These are phyloP conservation scores for Mycena leptocephala DNA, from an alignment of 768 basidiomycete genomes.

Conservation along the genomic window DNA sequence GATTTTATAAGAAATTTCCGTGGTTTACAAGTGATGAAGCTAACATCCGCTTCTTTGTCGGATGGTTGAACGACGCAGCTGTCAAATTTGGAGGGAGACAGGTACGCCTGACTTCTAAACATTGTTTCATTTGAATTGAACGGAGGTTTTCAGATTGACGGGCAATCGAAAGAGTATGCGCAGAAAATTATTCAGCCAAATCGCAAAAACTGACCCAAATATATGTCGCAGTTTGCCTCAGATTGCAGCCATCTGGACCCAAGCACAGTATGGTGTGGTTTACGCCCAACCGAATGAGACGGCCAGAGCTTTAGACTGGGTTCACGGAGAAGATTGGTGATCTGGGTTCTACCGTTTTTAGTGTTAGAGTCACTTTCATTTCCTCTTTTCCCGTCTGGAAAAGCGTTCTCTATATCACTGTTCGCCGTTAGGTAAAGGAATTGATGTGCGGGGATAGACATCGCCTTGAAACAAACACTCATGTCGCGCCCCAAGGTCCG, in stretches of 20 bases:
- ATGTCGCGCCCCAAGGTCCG: too few relatives aligned
- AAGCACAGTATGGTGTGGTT: constrained; percentile 21
- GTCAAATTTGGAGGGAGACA: constrained; percentile 56
- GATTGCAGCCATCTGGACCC: constrained; percentile 25
- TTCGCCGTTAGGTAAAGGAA: too few relatives aligned
- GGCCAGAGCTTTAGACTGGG: constrained; percentile 19
- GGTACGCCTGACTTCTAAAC: constrained; percentile 33
- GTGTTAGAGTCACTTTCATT: not conserved
- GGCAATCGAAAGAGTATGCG: constrained; percentile 18
- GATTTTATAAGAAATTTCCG: not conserved
- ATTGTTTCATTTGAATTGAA: not conserved
- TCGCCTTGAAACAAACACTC: too few relatives aligned
- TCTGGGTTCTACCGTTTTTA: not conserved
- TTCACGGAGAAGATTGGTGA: constrained; percentile 36
- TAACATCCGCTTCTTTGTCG: constrained; percentile 51
- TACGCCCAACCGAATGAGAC: not conserved
- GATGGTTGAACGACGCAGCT: constrained; percentile 59
- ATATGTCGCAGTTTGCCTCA: constrained; percentile 14
- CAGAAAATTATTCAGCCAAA: not conserved
- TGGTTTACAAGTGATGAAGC: constrained; percentile 31
- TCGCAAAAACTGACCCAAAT: not conserved
- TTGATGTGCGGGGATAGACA: too few relatives aligned
- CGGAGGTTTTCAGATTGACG: constrained; percentile 24
- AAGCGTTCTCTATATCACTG: too few relatives aligned
- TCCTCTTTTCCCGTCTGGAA: too few relatives aligned